Conservation (phyloP, 2,329 filamentous ascomycete species). For the Hypoxylon sp. region DNA sequence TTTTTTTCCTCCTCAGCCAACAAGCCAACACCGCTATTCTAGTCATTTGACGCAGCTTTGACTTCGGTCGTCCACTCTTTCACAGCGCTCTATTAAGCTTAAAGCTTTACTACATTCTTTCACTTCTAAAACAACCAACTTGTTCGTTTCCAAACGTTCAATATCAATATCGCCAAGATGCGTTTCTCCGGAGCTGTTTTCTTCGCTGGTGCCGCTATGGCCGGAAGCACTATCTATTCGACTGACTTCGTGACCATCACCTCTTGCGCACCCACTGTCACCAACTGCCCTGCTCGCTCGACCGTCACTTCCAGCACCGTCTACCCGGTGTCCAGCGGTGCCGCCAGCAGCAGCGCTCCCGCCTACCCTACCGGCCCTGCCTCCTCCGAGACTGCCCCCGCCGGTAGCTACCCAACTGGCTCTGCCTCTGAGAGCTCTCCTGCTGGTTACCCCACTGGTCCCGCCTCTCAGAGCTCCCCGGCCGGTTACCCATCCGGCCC, state of each 20-base stretch:
- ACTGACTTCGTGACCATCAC: constrained; percentile 72
- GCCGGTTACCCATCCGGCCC: constrained; percentile 40
- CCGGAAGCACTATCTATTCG: constrained; percentile 65
- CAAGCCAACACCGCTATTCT: constrained; percentile 58
- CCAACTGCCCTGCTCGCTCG: constrained; percentile 69
- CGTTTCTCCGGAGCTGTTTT: constrained; percentile 69
- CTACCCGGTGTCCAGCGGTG: constrained; percentile 54
- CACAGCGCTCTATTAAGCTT: constrained; percentile 51
- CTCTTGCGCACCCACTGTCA: constrained; percentile 70
- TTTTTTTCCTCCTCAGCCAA: constrained; percentile 58
- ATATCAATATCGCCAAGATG: constrained; percentile 66
- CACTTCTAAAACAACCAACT: constrained; percentile 47
- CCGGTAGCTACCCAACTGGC: constrained; percentile 18
- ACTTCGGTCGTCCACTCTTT: constrained; percentile 72
- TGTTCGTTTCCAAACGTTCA: constrained; percentile 51
- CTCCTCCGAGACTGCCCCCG: constrained; percentile 7
- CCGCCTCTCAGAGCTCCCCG: constrained; percentile 51
- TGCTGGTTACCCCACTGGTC: constrained; percentile 51
- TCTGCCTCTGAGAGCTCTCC: constrained; percentile 18
- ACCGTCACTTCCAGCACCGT: constrained; percentile 59
- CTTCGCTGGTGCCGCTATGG: constrained; percentile 62
- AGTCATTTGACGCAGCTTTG: constrained; percentile 60
- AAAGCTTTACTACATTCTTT: constrained; percentile 54
- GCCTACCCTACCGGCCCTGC: constrained; percentile 36
- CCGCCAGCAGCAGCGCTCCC: constrained; percentile 49